Percentiles rank a stretch among this genome's conserved stretches.
Evolutionary conservation across 2,329 filamentous ascomycete genomes (phyloP).

Genomic region (Ascochyta koolunga): DNA sequence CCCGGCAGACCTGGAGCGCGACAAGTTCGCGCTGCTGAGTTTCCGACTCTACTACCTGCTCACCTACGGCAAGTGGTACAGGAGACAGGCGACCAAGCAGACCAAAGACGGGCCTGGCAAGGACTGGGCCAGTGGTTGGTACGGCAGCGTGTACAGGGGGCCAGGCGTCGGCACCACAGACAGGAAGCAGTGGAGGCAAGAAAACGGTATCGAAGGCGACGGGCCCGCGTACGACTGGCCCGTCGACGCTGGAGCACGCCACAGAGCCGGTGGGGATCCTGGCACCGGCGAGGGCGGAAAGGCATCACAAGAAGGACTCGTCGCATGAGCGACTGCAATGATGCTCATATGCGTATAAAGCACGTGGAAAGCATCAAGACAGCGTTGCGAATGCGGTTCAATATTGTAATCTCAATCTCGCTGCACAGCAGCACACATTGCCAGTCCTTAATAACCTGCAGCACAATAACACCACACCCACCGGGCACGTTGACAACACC

Average conservation of each 20-base stretch:
- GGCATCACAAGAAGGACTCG: conserved; percentile 11
- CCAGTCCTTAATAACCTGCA: background rate
- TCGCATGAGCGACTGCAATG: background rate
- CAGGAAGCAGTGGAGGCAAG: conserved; percentile 61
- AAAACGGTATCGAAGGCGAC: conserved; percentile 41
- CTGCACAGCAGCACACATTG: background rate
- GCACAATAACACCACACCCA: background rate
- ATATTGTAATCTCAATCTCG: conserved; percentile 8
- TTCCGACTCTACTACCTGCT: conserved; percentile 68
- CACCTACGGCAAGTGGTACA: conserved; percentile 67
- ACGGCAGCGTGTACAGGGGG: conserved; percentile 65
- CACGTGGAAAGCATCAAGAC: background rate
- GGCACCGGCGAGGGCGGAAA: conserved; percentile 15
- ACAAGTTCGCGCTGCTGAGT: conserved; percentile 64
- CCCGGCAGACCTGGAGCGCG: conserved; percentile 65
- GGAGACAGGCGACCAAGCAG: conserved; percentile 49
- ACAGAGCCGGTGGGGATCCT: conserved; percentile 9
- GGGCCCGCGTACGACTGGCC: conserved; percentile 19
- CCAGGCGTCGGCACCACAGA: conserved; percentile 62
- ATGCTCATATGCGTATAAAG: background rate
- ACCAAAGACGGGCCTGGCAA: conserved; percentile 57
- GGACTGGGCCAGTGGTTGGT: conserved; percentile 63
- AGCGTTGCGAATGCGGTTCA: conserved; percentile 1
- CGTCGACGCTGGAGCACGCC: conserved; percentile 20
- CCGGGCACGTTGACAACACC: background rate